Base-by-base conservation (phyloP, 2,329 filamentous ascomycete species). In the Botrytis sinoallii region DNA sequence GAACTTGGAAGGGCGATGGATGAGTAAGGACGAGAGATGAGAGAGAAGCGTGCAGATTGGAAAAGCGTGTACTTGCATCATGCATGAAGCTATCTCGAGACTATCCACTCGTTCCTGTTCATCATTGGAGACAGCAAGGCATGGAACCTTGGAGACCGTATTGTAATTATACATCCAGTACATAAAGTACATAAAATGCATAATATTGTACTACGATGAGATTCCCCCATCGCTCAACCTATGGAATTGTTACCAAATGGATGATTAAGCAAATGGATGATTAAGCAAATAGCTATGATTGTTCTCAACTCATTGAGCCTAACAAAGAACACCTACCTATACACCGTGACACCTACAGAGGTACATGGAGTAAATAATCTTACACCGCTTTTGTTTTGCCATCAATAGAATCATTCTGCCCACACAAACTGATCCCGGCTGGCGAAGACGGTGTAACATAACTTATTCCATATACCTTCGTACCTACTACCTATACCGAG, bases 121-220 rank as follows among this genome's bases (percentile, higher is more conserved):
- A 52, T 67, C 44, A 67, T 65, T 67, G 65, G 65, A 55, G 48
- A 67, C 65, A 67, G 22, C 29, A 52, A 48, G 64, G 38, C 60
- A 42, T 9, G 9, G 16, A 25, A 40, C 25, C 60, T 29, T 18
- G 20, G 22, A 8, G 14, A 40, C 10, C 20, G 14, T 38, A 38
- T 12, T 7, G 25, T 38, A 12, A 40, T 40, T 40, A 40, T 40
- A 32, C 57, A 60, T 44, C 0, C 4, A 60, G 20, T 35, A 20
- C 16, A 59, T 22, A 59, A 55, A 59, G 29, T 57, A 32, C 55
- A 59, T 5, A 25, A 35, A 35, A 38, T 60, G 8, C 32, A 38
- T 35, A 60, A 59, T 6, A 32, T 9, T 14, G 55, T 20, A 4
- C 55, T 9, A 57, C 29, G 8, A 32, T 9, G 6, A 32, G 55